Evolutionary conservation across 2,329 filamentous ascomycete species (phyloP), one percentile per base, ranked within the genome.

Genomic region (Trichoderma semiorbis): DNA sequence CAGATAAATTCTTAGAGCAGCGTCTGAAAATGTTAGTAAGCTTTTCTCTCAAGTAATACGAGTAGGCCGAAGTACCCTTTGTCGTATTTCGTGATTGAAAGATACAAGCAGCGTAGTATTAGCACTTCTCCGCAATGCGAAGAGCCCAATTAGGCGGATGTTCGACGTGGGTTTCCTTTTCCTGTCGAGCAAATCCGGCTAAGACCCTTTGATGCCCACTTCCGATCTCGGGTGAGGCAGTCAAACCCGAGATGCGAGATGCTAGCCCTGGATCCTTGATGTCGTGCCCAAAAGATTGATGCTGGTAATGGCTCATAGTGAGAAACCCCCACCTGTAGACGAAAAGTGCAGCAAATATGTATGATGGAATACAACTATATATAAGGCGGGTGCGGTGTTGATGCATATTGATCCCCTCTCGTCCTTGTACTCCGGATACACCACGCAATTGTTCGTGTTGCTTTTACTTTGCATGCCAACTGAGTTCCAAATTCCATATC

Each of bases 151-250:
- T 21, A 24, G 57, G 57, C 39, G 36, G 21, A 28, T 26, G 36
- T 62, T 69, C 67, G 67, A 36, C 43, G 67, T 69, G 39, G 28
- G 67, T 61, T 69, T 28, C 57, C 67, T 14, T 61, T 47, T 57
- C 7, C 30, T 28, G 47, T 67, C 28, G 43, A 32, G 39, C 26
- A 21, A 28, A 28, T 34, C 47, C 14, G 28, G 30, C 39, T 14
- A 53, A 18, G 55, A 18, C 18, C 30, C 30, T 61, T 36, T 39
- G 60, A 64, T 21, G 12, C 36, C 12, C 36, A 28, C 60, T 63
- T 30, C 16, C 60, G 34, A 63, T 43, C 34, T 63, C 60, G 60
- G 47, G 47, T 32, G 50, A 57, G 26, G 30, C 34, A 28, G 36
- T 47, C 24, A 63, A 12, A n/a, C 26, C 36, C 36, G 39, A 39